phyloP scores from a whole-genome alignment of 1,139 yeast species.

The Candida labiduridarum region DNA sequence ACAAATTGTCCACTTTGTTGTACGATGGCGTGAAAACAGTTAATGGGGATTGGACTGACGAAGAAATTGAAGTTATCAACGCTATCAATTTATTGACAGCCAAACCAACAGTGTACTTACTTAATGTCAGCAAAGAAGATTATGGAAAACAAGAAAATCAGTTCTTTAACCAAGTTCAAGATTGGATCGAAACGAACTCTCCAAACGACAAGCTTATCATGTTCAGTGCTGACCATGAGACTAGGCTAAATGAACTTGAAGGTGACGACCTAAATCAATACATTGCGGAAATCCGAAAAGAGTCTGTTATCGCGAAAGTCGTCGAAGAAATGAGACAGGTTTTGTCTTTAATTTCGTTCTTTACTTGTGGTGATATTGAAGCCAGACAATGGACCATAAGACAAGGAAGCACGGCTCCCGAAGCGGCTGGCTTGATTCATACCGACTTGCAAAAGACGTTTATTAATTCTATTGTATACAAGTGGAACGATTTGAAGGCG shows the following conservation, averaged over 20 bases:
- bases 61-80: conserved; percentile 60
- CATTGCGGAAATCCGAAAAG: conserved; percentile 14
- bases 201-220: conserved; percentile 57
- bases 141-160: conserved; percentile 48
- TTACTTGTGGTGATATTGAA: conserved; percentile 89
- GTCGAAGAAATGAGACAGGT: conserved; percentile 67
- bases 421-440: conserved; percentile 94
- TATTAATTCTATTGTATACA: conserved; percentile 84
- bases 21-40: conserved; percentile 62
- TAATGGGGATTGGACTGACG: conserved; percentile 42
- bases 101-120: conserved; percentile 64
- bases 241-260: conserved; percentile 32
- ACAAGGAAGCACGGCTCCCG: conserved; percentile 77
- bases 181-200: conserved; percentile 58
- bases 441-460: conserved; percentile 85
- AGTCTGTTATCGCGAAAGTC: conserved; percentile 47
- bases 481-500: conserved; percentile 63
- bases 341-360: conserved; percentile 76
- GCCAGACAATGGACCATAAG: conserved; percentile 93
- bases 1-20: conserved; percentile 50
- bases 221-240: conserved; percentile 65
- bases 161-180: conserved; percentile 41
- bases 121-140: conserved; percentile 64
- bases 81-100: conserved; percentile 66
- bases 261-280: conserved; percentile 23